Base-by-base conservation (phyloP, 345 rosid species). In the Lenwebbia sp. region DNA sequence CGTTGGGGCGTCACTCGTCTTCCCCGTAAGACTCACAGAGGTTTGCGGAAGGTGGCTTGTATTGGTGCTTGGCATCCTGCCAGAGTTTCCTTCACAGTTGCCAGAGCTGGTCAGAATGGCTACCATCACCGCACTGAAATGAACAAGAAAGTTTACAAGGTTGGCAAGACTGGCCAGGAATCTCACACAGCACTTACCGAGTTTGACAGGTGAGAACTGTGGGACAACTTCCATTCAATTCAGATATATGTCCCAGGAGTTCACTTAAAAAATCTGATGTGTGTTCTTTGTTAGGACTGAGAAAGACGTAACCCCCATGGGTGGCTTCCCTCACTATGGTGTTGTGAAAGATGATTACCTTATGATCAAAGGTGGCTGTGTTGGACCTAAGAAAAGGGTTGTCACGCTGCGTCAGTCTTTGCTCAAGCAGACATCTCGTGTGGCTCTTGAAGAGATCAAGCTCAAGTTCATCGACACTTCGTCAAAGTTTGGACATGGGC, bases 21-120 rank as follows among this genome's bases (percentile, higher is more conserved):
- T 60, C 98, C 98, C 26, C 95, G 98, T 44, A 95, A 95, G 93
- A 95, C 98, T 75, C 98, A 95, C 88, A 90, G 98, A 40, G 98
- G 98, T 90, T 92, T 95, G 40, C 98, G 97, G 57, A 95, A 95
- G 93, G 98, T 95, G 53, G 98, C 98, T 86, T 95, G 98, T 92
- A 95, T 95, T 4, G 98, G 98, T 52, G 97, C 98, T 40, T 95
- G 98, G 98, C 98, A 95, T 93, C 98, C 98, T 82, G 97, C 97
- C 17, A 93, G 98, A 89, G 98, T 95, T 28, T 95, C 98, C 22
- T 95, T 91, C 85, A 95, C 98, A 41, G 98, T 95, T 14, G 98
- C 98, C 51, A 93, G 98, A 88, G 98, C 98, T 89, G 98, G 98
- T 86, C 50, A 83, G 84, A 83, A 83, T 53, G 84, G 84, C 26